phyloP scores from a whole-genome alignment of 345 rosid species.

The Pistacia integerrima region DNA sequence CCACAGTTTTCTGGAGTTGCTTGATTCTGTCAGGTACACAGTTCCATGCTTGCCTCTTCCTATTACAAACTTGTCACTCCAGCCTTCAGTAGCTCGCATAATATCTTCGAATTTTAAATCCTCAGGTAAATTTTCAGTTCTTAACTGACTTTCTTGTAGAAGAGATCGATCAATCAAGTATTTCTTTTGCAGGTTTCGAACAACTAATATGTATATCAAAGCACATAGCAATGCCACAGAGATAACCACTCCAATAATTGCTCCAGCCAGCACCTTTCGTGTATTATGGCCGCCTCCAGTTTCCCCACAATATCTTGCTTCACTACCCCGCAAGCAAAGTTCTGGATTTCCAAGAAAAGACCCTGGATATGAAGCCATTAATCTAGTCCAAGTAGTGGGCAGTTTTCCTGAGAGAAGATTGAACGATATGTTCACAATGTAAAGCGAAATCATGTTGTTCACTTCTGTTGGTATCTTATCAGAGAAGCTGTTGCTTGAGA shows the following conservation, averaged over 20 bases:
- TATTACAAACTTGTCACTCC: slow-evolving; percentile 35
- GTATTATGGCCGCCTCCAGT: slow-evolving; percentile 12
- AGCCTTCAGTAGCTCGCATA: slow-evolving; percentile 39
- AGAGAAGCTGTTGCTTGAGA: slow-evolving; percentile 39
- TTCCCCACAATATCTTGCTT: slow-evolving; percentile 17
- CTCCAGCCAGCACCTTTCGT: slow-evolving; percentile 27
- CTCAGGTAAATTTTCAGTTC: slow-evolving; percentile 32
- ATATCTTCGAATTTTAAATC: slow-evolving; percentile 39
- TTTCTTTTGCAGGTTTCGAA: slow-evolving; percentile 17
- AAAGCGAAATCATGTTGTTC: slow-evolving; percentile 35
- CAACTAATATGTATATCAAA: slow-evolving; percentile 23
- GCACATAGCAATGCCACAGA: slow-evolving; percentile 34
- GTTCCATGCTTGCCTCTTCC: slow-evolving; percentile 50
- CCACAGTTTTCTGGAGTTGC: slow-evolving; percentile 30
- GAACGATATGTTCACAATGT: slow-evolving; percentile 41
- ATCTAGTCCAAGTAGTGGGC: slow-evolving; percentile 30
- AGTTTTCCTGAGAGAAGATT: slow-evolving; percentile 34
- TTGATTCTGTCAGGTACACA: slow-evolving; percentile 38
- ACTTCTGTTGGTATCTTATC: slow-evolving; percentile 35
- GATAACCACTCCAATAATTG: slow-evolving; percentile 22
- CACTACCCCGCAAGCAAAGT: slow-evolving; percentile 26
- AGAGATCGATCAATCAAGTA: slow-evolving; percentile 21
- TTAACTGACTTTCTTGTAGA: slow-evolving; percentile 23
- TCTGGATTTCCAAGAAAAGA: slow-evolving; percentile 39
- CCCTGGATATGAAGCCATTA: slow-evolving; percentile 33